Evolutionary conservation across 2,329 filamentous ascomycete genomes (phyloP).

Genomic region (Tolypocladium capitatum): DNA sequence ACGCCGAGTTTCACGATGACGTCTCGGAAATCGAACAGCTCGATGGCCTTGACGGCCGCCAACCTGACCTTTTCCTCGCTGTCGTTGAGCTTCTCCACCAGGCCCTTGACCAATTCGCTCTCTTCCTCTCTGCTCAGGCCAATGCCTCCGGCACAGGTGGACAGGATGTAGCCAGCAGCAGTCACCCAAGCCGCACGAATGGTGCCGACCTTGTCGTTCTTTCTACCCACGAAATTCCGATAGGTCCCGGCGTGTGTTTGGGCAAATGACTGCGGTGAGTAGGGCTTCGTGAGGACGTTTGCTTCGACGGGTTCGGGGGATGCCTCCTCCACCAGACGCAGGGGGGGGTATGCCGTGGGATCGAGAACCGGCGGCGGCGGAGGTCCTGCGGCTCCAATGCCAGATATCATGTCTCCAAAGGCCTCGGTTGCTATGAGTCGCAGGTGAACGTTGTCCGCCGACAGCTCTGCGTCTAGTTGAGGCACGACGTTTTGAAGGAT

Average conservation of each 20-base stretch:
- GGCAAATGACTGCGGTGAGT: constrained; percentile 80
- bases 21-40: constrained; percentile 66
- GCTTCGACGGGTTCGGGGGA: constrained; percentile 32
- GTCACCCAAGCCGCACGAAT: constrained; percentile 82
- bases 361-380: constrained; percentile 62
- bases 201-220: constrained; percentile 70
- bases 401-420: constrained; percentile 85
- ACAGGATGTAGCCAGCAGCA: constrained; percentile 69
- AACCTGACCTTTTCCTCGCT: constrained; percentile 83
- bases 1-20: constrained; percentile 71
- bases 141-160: constrained; percentile 84
- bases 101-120: constrained; percentile 53
- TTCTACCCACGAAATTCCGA: constrained; percentile 70
- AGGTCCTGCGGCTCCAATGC: constrained; percentile 82
- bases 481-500: constrained; percentile 89
- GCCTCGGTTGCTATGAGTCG: constrained; percentile 85
- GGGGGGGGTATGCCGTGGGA: constrained; percentile 71
- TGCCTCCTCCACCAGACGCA: constrained; percentile 46
- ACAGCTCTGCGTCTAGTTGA: constrained; percentile 82
- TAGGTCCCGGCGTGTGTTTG: constrained; percentile 70
- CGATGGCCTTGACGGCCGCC: constrained; percentile 75
- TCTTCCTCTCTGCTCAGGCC: constrained; percentile 79
- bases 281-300: constrained; percentile 64
- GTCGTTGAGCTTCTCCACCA: constrained; percentile 75
- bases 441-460: constrained; percentile 76